Evolutionary conservation across 345 rosid species (phyloP).

Genomic region (Aethionema arabicum): DNA sequence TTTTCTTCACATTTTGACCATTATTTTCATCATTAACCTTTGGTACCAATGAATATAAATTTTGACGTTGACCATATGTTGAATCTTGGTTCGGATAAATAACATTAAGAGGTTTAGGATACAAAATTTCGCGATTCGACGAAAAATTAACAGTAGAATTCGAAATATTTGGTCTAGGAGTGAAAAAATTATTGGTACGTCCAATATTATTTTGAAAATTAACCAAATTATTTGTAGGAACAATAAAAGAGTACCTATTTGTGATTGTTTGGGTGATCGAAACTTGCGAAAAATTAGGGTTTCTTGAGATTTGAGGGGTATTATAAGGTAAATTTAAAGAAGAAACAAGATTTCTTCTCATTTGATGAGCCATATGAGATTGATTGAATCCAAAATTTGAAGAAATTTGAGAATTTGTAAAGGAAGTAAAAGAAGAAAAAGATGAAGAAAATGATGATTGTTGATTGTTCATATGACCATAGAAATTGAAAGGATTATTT

Average conservation of each 20-base stretch:
- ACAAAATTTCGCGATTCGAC: slow-evolving; percentile 18
- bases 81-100: slow-evolving; percentile 4
- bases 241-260: slow-evolving; percentile 10
- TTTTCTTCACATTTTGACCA: slow-evolving; percentile 8
- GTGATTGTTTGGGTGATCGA: slow-evolving; percentile 29
- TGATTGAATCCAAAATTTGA: slow-evolving; percentile 22
- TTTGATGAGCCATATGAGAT: slow-evolving; percentile 15
- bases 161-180: no score
- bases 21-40: background rate
- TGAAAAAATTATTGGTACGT: no score
- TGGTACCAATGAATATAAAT: slow-evolving; percentile 16
- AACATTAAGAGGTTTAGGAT: slow-evolving; percentile 27
- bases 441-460: no score
- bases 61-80: background rate
- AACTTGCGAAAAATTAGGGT: slow-evolving; percentile 25
- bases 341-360: slow-evolving; percentile 11
- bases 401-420: background rate
- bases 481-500: no score
- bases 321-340: background rate
- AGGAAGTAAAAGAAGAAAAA: no score
- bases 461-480: no score
- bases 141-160: background rate
- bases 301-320: slow-evolving; percentile 10
- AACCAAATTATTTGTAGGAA: slow-evolving; percentile 18
- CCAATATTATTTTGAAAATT: background rate